phyloP scores from a whole-genome alignment of 495 filamentous ascomycete species.

The Chaetomium cochliodes region DNA sequence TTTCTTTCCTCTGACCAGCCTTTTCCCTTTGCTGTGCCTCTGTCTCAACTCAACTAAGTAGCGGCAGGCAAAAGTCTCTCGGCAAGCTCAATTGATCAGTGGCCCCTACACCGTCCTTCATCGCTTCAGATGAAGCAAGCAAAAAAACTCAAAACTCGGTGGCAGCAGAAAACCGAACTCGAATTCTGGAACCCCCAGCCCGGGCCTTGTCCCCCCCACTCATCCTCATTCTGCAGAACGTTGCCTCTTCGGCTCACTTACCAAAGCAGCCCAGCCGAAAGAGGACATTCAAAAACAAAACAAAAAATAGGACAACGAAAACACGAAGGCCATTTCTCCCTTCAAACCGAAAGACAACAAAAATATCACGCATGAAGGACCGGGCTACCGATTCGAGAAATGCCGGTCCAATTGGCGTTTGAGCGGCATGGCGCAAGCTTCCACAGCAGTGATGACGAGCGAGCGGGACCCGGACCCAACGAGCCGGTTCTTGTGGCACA shows the following conservation, averaged over 20 bases:
- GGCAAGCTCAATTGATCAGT: not conserved
- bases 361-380: not conserved
- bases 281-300: too few species aligned
- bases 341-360: not conserved
- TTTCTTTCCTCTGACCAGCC: not conserved
- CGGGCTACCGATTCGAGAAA: not conserved
- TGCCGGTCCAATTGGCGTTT: not conserved
- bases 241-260: too few species aligned
- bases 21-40: not conserved
- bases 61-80: not conserved
- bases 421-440: not conserved
- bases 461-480: not conserved
- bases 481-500: conserved; percentile 14
- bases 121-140: not conserved
- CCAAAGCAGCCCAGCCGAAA: too few species aligned
- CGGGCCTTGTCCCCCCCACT: too few species aligned
- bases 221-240: too few species aligned
- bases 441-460: not conserved
- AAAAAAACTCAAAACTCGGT: not conserved
- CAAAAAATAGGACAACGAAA: not conserved
- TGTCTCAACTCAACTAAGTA: not conserved
- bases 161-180: not conserved
- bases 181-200: too few species aligned
- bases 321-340: not conserved
- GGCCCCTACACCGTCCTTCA: not conserved